Conservation (phyloP, 768 basidiomycete species). For the Mycena rebaudengoi region DNA sequence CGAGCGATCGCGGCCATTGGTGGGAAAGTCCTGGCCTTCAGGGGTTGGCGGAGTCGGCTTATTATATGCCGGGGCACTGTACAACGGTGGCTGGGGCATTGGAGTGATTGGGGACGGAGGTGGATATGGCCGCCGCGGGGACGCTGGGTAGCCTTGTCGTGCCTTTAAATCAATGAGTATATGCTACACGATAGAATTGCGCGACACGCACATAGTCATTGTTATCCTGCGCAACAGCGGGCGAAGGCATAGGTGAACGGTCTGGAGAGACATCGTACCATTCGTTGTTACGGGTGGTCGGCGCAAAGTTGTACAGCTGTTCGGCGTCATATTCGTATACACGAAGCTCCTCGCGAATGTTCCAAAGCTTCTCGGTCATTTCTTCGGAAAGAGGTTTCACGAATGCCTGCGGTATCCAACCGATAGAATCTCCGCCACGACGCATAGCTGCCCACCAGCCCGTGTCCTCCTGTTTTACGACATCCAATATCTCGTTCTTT, state of each 20-base stretch:
- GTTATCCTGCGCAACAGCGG: slow-evolving; percentile 14
- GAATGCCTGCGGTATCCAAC: slow-evolving; percentile 83
- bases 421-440: slow-evolving; percentile 57
- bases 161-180: slow-evolving; percentile 11
- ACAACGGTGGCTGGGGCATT: slow-evolving; percentile 47
- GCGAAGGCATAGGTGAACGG: slow-evolving; percentile 16
- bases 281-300: slow-evolving; percentile 39
- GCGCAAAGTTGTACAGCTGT: slow-evolving; percentile 49
- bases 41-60: slow-evolving; percentile 46
- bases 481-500: slow-evolving; percentile 71
- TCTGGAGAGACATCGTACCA: slow-evolving; percentile 34
- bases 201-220: background rate
- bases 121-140: slow-evolving; percentile 35
- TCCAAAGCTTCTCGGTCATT: slow-evolving; percentile 57
- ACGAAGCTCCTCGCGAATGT: slow-evolving; percentile 53
- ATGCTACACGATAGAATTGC: background rate
- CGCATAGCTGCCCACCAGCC: slow-evolving; percentile 88
- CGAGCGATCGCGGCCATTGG: slow-evolving; percentile 32
- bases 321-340: slow-evolving; percentile 58
- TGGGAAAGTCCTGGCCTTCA: slow-evolving; percentile 22
- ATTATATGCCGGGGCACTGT: slow-evolving; percentile 35
- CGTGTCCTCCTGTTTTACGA: slow-evolving; percentile 73
- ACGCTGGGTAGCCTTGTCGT: slow-evolving; percentile 11
- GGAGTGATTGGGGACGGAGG: slow-evolving; percentile 50
- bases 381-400: slow-evolving; percentile 63